These are phyloP conservation scores for Tagetes erecta DNA, from an alignment of 129 eudicot genomes.

Conservation along the genomic window DNA sequence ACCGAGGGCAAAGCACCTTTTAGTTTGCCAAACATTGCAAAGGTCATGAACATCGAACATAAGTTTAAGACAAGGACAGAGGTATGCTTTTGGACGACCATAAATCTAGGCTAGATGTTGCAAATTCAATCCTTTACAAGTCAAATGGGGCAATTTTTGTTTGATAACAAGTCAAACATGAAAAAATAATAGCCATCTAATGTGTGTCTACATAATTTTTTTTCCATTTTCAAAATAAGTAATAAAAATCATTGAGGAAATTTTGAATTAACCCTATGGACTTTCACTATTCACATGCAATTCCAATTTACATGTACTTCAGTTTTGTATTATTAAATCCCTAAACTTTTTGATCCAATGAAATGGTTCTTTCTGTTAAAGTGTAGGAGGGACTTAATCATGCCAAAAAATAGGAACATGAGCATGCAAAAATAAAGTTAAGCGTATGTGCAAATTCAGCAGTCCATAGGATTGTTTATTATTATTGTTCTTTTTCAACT, in stretches of 20 bases:
- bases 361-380: neutral
- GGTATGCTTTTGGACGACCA: constrained; percentile 42
- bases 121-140: neutral
- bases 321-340: neutral
- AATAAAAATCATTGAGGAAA: no score
- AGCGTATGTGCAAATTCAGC: no score
- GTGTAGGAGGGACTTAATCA: neutral
- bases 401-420: neutral
- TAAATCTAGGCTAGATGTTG: neutral
- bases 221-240: no score
- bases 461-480: no score
- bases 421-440: no score
- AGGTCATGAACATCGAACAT: constrained; percentile 66
- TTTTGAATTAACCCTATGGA: no score
- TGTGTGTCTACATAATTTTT: no score
- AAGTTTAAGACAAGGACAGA: constrained; percentile 85
- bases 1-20: constrained; percentile 78
- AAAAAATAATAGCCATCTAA: no score
- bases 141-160: neutral
- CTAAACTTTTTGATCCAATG: no score
- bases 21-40: constrained; percentile 74
- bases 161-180: neutral
- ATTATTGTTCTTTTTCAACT: no score
- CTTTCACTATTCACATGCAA: neutral
- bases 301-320: neutral